These are phyloP conservation scores for Amphirosellinia nigrospora DNA, from an alignment of 495 filamentous ascomycete species.

Conservation along the genomic window DNA sequence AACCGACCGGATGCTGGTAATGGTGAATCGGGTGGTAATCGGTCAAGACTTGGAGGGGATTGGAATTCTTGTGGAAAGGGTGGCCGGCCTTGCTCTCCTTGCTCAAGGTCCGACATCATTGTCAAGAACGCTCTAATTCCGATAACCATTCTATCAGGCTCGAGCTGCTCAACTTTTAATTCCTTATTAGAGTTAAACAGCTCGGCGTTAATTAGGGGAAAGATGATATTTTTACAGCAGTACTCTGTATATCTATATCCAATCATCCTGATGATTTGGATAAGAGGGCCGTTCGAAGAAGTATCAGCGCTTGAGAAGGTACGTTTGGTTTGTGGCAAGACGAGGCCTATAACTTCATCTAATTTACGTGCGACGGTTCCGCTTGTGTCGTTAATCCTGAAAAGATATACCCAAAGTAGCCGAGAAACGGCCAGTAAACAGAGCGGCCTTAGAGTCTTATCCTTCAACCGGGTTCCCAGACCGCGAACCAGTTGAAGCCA, in stretches of 20 bases:
- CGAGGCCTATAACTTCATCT: conserved; percentile 82
- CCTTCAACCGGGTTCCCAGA: conserved; percentile 79
- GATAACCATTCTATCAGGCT: conserved; percentile 94
- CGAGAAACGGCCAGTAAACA: conserved; percentile 89
- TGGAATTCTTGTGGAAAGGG: conserved; percentile 76
- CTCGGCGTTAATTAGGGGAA: conserved; percentile 92
- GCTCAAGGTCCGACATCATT: conserved; percentile 94
- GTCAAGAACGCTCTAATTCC: conserved; percentile 92
- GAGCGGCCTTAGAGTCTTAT: conserved; percentile 76
- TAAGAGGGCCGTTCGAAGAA: conserved; percentile 81
- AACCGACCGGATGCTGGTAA: conserved; percentile 51
- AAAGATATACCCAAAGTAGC: conserved; percentile 95
- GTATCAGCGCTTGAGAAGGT: conserved; percentile 80
- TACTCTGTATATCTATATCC: conserved; percentile 92
- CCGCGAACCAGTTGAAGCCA: conserved; percentile 83
- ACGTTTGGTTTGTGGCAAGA: conserved; percentile 78
- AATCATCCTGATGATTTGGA: conserved; percentile 93
- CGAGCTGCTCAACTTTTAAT: conserved; percentile 87
- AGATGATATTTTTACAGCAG: conserved; percentile 89
- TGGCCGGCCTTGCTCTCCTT: conserved; percentile 75
- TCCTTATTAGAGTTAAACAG: conserved; percentile 79
- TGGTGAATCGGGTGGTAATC: conserved; percentile 57
- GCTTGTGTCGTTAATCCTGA: conserved; percentile 73
- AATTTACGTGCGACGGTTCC: conserved; percentile 75
- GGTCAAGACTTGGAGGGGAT: conserved; percentile 46